Base-by-base conservation (phyloP, 352 stramenopile species). In the Phytophthora crassamura region DNA sequence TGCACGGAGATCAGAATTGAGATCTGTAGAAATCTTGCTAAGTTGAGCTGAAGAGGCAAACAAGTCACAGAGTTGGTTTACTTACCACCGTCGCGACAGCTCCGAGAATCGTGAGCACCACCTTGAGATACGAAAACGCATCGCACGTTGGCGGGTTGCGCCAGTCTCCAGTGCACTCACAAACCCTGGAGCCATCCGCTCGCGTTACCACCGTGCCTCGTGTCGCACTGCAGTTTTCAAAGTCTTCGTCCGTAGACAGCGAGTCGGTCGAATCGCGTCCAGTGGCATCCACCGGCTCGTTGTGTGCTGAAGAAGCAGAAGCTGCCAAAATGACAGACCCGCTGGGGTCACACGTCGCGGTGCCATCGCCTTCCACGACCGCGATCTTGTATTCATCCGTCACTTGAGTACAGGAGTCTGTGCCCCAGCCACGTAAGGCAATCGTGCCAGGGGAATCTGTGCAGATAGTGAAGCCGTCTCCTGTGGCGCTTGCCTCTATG, bases 91-190 rank as follows among this genome's bases (percentile, higher is more conserved):
- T 79, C 0, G 77, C 77, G 7, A 81, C 43, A 28, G 59, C 77
- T 15, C 74, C 74, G 22, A 58, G 70, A 52, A 83, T 78, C 2
- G 77, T 85, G 20, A 81, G 45, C 38, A 78, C 43, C 28, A 53
- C 56, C 54, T 81, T 80, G 20, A 74, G 62, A 42, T 69, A 67
- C 16, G 77, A 75, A 25, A 71, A 79, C 9, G 68, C 32, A 28
- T 75, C 72, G 43, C 77, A 85, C 5, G 50, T 64, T 6, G 77
- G 77, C 3, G 77, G 77, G 20, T 72, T 68, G 7, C 64, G 62
- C 77, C 77, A 85, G 50, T 85, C 77, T 4, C 71, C 73, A 12
- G 69, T 69, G 52, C 77, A 85, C 34, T 70, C 63, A 39, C 77
- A 85, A 4, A 58, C 36, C 45, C 68, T 51, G 18, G 66, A 69